Base-by-base conservation (phyloP, 257 asterid genomes). In the Rhazya stricta region DNA sequence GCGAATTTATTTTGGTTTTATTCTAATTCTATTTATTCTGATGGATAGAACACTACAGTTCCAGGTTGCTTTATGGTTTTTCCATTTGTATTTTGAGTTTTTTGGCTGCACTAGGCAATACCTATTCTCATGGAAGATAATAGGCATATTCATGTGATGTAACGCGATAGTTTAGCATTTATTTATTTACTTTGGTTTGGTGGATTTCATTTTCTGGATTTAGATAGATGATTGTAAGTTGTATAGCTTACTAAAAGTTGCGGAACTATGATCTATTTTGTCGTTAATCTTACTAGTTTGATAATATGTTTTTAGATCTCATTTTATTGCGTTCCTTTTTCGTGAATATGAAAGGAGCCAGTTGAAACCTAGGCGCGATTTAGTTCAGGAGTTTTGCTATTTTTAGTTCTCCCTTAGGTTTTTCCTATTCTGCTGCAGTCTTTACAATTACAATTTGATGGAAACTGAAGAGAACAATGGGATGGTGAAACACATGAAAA, bases 401-500 rank as follows among this genome's bases (percentile, higher is more conserved):
- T 21, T 36, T 3, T 2, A 18, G 8, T 66, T 43, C 10, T 69
- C n/a, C 15, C 1, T 3, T 27, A 27, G 13, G 5, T 65, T 65
- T 48, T 16, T 46, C 1, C 19, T 60, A 21, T 12, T 29, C 37
- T 65, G 43, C 43, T 23, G 80, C 71, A 63, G 78, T 16, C 23
- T 10, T 36, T 48, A 39, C 1, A 15, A 39, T 21, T 60, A 27
- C 25, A 27, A 13, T 58, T 27, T n/a, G 71, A 82, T 91, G 97
- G 93, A 85, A 80, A 70, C 3, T 29, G 91, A 71, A 76, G 86
- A 61, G 29, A 36, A 72, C 53, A 60, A 32, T 71, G 84, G 72
- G 75, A 83, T 68, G 71, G 80, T 79, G 74, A 91, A 91, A 78
- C 91, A 92, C 84, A 48, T 74, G 86, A 93, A 81, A 82, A 61